phyloP scores from a whole-genome alignment of 768 basidiomycete genomes.

The Roridomyces roridus region DNA sequence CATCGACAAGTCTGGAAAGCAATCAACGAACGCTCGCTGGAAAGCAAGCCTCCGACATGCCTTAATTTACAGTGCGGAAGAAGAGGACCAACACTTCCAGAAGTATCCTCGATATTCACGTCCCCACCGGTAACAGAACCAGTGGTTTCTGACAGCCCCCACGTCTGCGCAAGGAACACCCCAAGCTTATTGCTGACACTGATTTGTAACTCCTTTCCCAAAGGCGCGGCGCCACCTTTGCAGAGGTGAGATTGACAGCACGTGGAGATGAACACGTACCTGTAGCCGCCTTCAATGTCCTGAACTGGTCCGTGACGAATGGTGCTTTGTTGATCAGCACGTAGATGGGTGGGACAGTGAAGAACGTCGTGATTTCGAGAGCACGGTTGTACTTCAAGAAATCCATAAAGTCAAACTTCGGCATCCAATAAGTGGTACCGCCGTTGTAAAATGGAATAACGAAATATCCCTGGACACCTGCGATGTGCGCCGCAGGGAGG shows the following conservation, averaged over 20 bases:
- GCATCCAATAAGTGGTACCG: conserved; percentile 19
- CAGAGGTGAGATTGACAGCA: background rate
- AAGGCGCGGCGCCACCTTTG: conserved; percentile 18
- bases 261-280: background rate
- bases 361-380: conserved; percentile 12
- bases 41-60: background rate
- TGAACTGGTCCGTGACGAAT: conserved; percentile 14
- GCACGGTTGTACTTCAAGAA: conserved; percentile 14
- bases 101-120: conserved; percentile 6
- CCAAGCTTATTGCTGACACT: conserved; percentile 14
- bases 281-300: background rate
- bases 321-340: conserved; percentile 19
- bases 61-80: background rate
- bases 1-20: conserved; percentile 14
- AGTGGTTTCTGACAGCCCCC: conserved; percentile 19
- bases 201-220: conserved; percentile 17
- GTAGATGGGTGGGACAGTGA: conserved; percentile 17
- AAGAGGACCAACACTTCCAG: conserved; percentile 10
- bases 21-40: background rate
- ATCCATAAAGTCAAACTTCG: conserved; percentile 16
- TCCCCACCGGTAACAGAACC: conserved; percentile 8
- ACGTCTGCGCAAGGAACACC: conserved; percentile 14
- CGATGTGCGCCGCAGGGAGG: conserved; percentile 17
- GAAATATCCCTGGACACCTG: conserved; percentile 17
- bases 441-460: conserved; percentile 14